Evolutionary conservation across 352 stramenopile genomes (phyloP), one percentile per base, ranked within the genome.

Genomic region (Albugo candida): DNA sequence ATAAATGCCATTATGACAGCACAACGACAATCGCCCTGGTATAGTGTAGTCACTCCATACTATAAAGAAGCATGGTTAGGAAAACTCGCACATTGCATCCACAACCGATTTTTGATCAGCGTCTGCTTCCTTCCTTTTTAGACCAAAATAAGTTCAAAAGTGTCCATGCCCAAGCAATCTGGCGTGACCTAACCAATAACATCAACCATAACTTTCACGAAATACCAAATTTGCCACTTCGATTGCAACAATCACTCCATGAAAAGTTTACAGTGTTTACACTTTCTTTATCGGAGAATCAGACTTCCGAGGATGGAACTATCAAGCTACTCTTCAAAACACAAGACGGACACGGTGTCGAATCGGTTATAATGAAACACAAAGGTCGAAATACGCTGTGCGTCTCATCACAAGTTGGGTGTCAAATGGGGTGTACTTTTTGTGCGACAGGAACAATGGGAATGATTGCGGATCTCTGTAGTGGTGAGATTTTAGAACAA

Each of bases 401-500:
- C 61, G 93, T 99, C 20, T 97, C 86, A 17, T 96, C 82, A 34
- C 95, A 99, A 53, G 88, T 97, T 37, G 95, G 95, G 41, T 99
- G 95, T 59, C 87, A 96, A 52, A 98, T 98, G 95, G 93, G 83
- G 49, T 99, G 95, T 67, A 94, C 82, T 31, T 99, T 99, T 72
- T 99, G 95, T 64, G 95, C 94, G 5, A 99, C 95, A 1, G 95
- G 94, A 34, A 98, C 94, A 8, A 97, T 98, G 77, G 94, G 93
- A 20, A 95, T 97, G 55, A 92, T 93, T 50, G 94, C 91, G 13
- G 93, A 98, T 59, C 66, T 99, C 17, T 87, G 60, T 40, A 88
- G 78, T 37, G 91, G 91, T 5, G 95, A 99, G 70, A 98, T 99
- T 56, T 65, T 98, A 46, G 94, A 98, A 61, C 95, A 99, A 60